Conservation (phyloP, 1,284 basidiomycete genomes). For the Violaceomyces palustris region DNA sequence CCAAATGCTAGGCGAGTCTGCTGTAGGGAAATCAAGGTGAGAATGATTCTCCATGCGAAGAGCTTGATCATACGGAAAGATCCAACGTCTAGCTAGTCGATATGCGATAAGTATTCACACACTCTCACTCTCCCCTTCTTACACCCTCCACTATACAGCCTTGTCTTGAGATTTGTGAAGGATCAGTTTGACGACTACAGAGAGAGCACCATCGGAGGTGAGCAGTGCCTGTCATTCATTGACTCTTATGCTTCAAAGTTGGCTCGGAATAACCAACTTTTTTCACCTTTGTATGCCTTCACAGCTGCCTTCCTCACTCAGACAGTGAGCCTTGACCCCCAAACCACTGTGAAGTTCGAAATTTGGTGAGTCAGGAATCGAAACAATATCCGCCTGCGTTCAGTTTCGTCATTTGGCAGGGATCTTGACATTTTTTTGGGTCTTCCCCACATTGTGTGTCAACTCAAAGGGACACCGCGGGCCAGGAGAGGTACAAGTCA, state of each 20-base stretch:
- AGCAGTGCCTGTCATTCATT: too few species aligned
- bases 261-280: not conserved
- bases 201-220: slow-evolving; percentile 57
- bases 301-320: slow-evolving; percentile 85
- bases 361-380: slow-evolving; percentile 67
- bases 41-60: not conserved
- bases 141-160: too few species aligned
- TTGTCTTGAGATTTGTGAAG: slow-evolving; percentile 91
- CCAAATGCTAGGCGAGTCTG: slow-evolving; percentile 69
- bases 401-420: too few species aligned
- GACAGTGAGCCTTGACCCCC: slow-evolving; percentile 82
- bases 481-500: slow-evolving; percentile 73
- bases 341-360: slow-evolving; percentile 91
- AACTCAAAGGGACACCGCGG: slow-evolving; percentile 61
- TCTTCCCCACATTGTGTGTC: not conserved
- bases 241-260: too few species aligned
- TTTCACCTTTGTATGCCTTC: not conserved
- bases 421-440: too few species aligned
- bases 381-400: too few species aligned
- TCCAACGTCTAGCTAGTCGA: too few species aligned
- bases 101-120: too few species aligned
- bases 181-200: slow-evolving; percentile 97
- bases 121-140: too few species aligned
- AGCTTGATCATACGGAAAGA: not conserved
- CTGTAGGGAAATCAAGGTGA: slow-evolving; percentile 83